These are phyloP conservation scores for Kazachstania africana DNA, from an alignment of 805 yeast species.

Conservation along the genomic window DNA sequence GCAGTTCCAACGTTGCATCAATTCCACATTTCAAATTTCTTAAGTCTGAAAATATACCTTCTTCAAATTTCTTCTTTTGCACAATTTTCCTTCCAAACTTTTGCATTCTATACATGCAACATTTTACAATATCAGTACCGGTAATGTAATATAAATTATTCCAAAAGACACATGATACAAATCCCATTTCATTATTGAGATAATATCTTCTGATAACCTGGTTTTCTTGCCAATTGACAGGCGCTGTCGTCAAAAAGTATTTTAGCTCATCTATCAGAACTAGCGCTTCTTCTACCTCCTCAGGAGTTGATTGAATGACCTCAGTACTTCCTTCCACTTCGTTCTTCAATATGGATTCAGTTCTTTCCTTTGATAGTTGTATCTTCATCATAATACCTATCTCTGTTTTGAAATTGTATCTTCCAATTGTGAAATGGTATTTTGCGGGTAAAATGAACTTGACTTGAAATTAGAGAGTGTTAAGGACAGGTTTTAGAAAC, in stretches of 20 bases:
- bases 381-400: constrained; percentile 6
- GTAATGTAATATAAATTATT: constrained; percentile 80
- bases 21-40: constrained; percentile 76
- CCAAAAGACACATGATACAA: constrained; percentile 90
- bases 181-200: constrained; percentile 79
- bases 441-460: no score
- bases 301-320: constrained; percentile 1
- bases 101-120: constrained; percentile 77
- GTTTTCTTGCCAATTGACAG: constrained; percentile 84
- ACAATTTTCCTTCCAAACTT: constrained; percentile 78
- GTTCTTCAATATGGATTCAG: constrained; percentile 11
- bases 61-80: constrained; percentile 91
- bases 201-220: constrained; percentile 81
- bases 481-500: no score
- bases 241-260: constrained; percentile 84
- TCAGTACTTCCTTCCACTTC: constrained; percentile 1
- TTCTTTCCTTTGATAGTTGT: constrained; percentile 8
- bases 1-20: constrained; percentile 79
- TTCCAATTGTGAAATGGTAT: no score
- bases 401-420: no score
- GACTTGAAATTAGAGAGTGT: no score
- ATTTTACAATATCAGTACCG: constrained; percentile 92
- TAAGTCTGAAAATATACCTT: constrained; percentile 86
- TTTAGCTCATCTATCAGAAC: constrained; percentile 57
- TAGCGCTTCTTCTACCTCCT: constrained; percentile 7